A percentile compares a stretch with the other conserved stretches of the same genome.
Conservation (phyloP, 129 eudicot species). For the Rutidosis leptorrhynchoides region DNA sequence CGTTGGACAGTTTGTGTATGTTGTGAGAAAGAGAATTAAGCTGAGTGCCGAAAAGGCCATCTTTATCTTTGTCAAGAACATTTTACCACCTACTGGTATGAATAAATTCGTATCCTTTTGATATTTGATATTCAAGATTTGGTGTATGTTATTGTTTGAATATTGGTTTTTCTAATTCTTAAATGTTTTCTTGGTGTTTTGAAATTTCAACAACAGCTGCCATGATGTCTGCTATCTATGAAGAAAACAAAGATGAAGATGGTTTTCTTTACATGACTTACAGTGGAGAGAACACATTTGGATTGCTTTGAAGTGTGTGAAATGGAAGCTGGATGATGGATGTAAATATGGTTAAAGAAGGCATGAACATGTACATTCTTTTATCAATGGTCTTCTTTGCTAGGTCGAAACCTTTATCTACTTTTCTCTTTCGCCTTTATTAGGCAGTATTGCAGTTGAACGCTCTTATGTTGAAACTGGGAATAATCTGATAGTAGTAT, state of each 20-base stretch:
- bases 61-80: slow-evolving; percentile 82
- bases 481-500: slow-evolving; percentile 6
- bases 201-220: slow-evolving; percentile 42
- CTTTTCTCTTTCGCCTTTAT: not conserved
- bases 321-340: slow-evolving; percentile 5
- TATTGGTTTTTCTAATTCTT: not conserved
- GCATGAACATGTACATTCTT: slow-evolving; percentile 44
- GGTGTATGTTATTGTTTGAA: not conserved
- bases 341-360: slow-evolving; percentile 43
- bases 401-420: slow-evolving; percentile 8
- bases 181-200: slow-evolving; percentile 5
- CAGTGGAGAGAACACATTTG: slow-evolving; percentile 99
- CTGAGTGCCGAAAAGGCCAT: slow-evolving; percentile 98
- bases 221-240: slow-evolving; percentile 92
- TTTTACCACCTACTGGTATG: slow-evolving; percentile 91
- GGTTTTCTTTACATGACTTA: slow-evolving; percentile 95
- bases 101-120: not conserved
- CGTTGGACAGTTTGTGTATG: slow-evolving; percentile 95
- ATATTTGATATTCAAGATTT: not conserved
- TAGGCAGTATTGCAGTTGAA: slow-evolving; percentile 1
- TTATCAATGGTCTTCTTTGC: slow-evolving; percentile 15
- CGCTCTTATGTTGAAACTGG: slow-evolving; percentile 5
- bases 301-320: slow-evolving; percentile 39
- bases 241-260: slow-evolving; percentile 94
- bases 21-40: slow-evolving; percentile 91